phyloP scores from a whole-genome alignment of 2,329 filamentous ascomycete species.

The Botrytis pseudocinerea region DNA sequence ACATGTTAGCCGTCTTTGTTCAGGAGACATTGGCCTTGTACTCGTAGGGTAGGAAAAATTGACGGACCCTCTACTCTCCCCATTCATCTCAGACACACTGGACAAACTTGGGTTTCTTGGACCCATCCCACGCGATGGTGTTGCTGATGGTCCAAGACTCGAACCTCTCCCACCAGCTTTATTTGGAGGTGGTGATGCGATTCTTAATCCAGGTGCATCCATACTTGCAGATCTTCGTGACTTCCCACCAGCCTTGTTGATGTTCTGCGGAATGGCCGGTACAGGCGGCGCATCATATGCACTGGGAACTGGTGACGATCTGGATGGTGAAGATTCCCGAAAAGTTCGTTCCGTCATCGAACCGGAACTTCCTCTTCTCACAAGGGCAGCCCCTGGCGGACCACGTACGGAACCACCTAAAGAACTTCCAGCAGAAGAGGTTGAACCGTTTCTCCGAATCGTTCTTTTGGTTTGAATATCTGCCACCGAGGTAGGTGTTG shows the following conservation, averaged over 20 bases:
- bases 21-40: constrained; percentile 38
- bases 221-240: constrained; percentile 43
- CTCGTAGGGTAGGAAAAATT: constrained; percentile 57
- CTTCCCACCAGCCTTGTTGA: constrained; percentile 39
- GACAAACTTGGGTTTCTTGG: constrained; percentile 36
- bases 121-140: constrained; percentile 30
- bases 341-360: constrained; percentile 93
- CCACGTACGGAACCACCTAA: constrained; percentile 45
- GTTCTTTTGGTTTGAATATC: constrained; percentile 88
- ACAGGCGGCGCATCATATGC: constrained; percentile 66
- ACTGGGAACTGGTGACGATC: constrained; percentile 44
- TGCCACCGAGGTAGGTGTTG: constrained; percentile 75
- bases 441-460: constrained; percentile 68
- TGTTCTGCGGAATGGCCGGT: constrained; percentile 65
- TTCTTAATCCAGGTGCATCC: constrained; percentile 41
- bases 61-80: constrained; percentile 47
- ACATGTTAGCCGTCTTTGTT: constrained; percentile 40
- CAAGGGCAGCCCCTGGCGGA: constrained; percentile 49
- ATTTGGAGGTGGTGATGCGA: constrained; percentile 39
- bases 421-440: constrained; percentile 63
- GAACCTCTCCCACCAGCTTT: constrained; percentile 37
- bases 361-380: constrained; percentile 67
- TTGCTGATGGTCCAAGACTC: constrained; percentile 35
- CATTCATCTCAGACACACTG: constrained; percentile 44
- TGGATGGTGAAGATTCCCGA: constrained; percentile 69